Evolutionary conservation across 2,329 filamentous ascomycete species (phyloP).

Genomic region (Magnaporthiopsis incrustans): DNA sequence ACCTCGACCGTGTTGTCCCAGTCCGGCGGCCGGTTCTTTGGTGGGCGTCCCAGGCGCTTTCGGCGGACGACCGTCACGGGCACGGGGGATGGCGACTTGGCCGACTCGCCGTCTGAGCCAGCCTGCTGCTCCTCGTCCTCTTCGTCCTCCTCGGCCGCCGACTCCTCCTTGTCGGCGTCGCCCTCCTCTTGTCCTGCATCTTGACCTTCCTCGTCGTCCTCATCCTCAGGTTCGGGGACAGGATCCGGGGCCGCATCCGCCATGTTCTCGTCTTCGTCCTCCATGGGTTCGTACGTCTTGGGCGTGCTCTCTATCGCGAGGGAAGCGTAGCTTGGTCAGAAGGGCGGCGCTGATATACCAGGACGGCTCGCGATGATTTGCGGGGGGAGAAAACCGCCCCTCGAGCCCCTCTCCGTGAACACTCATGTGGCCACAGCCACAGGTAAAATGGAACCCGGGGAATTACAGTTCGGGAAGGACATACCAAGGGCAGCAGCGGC

Average conservation of each 20-base stretch:
- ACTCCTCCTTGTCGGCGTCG: conserved; percentile 30
- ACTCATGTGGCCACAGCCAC: neutral
- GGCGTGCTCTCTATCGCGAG: conserved; percentile 37
- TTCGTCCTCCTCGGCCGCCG: conserved; percentile 22
- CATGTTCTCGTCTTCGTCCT: conserved; percentile 39
- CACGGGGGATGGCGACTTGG: conserved; percentile 45
- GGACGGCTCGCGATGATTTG: neutral
- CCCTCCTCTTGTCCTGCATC: conserved; percentile 24
- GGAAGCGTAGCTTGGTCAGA: conserved; percentile 6
- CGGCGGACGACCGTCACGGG: conserved; percentile 60
- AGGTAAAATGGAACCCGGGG: neutral
- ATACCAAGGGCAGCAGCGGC: conserved; percentile 34
- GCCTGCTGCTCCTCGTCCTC: conserved; percentile 22
- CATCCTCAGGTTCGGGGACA: conserved; percentile 32
- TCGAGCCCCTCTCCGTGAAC: neutral
- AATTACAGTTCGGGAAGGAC: conserved; percentile 11
- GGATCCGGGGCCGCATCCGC: conserved; percentile 26
- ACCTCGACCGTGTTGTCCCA: conserved; percentile 60
- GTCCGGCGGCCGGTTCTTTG: conserved; percentile 75
- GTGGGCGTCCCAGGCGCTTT: conserved; percentile 75
- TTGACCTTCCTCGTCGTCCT: conserved; percentile 23
- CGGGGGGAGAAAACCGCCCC: neutral
- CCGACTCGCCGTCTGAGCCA: conserved; percentile 28
- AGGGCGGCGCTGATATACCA: no score
- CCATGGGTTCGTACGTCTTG: conserved; percentile 31